phyloP scores from a whole-genome alignment of 2,329 filamentous ascomycete genomes.

The Plenodomus lindquistii region DNA sequence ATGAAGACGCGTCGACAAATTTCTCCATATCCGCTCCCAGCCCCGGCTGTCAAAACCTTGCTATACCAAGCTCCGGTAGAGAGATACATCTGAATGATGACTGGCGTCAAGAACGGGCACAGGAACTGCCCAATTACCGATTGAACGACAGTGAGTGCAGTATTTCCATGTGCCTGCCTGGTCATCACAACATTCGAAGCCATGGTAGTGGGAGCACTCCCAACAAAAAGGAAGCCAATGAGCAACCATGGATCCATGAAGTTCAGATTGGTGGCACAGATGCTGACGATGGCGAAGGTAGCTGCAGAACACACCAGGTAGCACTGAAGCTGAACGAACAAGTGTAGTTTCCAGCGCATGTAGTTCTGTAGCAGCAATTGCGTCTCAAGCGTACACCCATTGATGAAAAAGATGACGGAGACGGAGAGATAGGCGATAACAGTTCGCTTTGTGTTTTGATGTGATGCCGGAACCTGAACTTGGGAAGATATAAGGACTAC shows the following conservation, averaged over 20 bases:
- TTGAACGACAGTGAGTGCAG: constrained; percentile 57
- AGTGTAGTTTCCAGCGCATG: constrained; percentile 68
- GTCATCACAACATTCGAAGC: constrained; percentile 77
- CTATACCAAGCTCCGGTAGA: constrained; percentile 59
- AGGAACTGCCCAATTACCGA: constrained; percentile 71
- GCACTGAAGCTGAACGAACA: constrained; percentile 68
- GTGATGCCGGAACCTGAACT: constrained; percentile 59
- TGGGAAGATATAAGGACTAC: constrained; percentile 59
- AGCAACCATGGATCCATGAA: constrained; percentile 67
- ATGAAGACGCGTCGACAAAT: constrained; percentile 71
- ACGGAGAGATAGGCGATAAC: constrained; percentile 69
- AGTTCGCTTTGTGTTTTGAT: constrained; percentile 54
- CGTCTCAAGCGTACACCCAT: constrained; percentile 69
- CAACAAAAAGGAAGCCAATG: constrained; percentile 68
- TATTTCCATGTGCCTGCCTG: constrained; percentile 66
- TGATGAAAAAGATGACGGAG: constrained; percentile 71
- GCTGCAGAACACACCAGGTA: constrained; percentile 69
- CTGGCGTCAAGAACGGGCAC: constrained; percentile 69
- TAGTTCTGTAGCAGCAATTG: constrained; percentile 64
- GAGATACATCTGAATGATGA: constrained; percentile 65
- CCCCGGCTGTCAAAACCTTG: constrained; percentile 54
- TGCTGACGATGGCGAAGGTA: constrained; percentile 60
- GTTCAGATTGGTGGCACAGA: constrained; percentile 52
- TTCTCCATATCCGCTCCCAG: constrained; percentile 55
- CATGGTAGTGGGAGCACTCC: constrained; percentile 73